These are phyloP conservation scores for Trichophyton schoenleinii DNA, from an alignment of 2,329 filamentous ascomycete genomes.

Conservation along the genomic window DNA sequence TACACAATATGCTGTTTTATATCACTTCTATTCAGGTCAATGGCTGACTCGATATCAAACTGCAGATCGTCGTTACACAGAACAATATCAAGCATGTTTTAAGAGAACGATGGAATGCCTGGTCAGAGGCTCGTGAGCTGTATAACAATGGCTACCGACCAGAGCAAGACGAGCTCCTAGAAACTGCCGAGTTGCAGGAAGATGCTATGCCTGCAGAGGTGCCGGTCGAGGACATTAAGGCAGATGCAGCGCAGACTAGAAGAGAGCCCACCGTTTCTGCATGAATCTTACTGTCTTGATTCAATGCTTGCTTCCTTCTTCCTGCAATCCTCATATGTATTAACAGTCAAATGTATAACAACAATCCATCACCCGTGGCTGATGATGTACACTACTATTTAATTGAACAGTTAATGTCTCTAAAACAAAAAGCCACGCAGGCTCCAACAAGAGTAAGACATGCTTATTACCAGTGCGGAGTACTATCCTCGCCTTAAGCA, in stretches of 20 bases:
- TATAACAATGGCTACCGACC: slow-evolving; percentile 28
- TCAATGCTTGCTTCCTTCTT: not conserved
- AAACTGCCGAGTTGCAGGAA: slow-evolving; percentile 2
- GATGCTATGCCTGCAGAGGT: not conserved
- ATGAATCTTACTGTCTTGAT: not conserved
- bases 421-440: not conserved
- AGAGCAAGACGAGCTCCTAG: slow-evolving; percentile 16
- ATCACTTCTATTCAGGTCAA: slow-evolving; percentile 1
- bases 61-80: slow-evolving; percentile 64
- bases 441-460: not conserved
- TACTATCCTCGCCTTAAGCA: not conserved
- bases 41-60: not conserved
- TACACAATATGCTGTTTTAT: not conserved
- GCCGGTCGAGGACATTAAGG: slow-evolving; percentile 6
- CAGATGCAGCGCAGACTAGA: not conserved
- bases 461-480: not conserved
- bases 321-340: not conserved
- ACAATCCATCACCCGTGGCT: not conserved
- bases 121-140: slow-evolving; percentile 38
- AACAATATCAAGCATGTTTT: slow-evolving; percentile 69
- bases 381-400: slow-evolving; percentile 1
- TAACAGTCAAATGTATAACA: not conserved
- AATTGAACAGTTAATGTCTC: not conserved
- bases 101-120: slow-evolving; percentile 79
- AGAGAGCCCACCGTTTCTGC: not conserved